A percentile compares a stretch with the other conserved stretches of the same genome.
Conservation (phyloP, 2,329 filamentous ascomycete genomes). For the Sporothrix brasiliensis region DNA sequence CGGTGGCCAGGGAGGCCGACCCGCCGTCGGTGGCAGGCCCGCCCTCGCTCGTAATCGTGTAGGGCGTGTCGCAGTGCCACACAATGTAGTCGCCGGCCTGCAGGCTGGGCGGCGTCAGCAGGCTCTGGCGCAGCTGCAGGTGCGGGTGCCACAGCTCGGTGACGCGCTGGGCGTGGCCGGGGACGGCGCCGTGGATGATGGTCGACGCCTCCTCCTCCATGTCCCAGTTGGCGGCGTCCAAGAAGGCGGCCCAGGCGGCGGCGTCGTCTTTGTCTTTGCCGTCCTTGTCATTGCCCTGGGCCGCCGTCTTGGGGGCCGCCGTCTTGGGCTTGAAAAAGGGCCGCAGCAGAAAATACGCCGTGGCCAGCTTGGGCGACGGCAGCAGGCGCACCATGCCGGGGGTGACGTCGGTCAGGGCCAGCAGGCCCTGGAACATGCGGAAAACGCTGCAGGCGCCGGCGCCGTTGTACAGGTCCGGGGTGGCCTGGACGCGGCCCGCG, state of each 20-base stretch:
- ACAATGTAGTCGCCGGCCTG: slow-evolving; percentile 61
- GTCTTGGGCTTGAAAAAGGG: slow-evolving; percentile 56
- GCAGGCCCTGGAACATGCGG: slow-evolving; percentile 61
- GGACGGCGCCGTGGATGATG: slow-evolving; percentile 61
- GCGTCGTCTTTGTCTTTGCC: not conserved
- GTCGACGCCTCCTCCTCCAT: slow-evolving; percentile 56
- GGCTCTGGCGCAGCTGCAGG: slow-evolving; percentile 55
- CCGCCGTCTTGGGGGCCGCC: slow-evolving; percentile 46
- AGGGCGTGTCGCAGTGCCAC: slow-evolving; percentile 62
- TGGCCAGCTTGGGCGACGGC: slow-evolving; percentile 53
- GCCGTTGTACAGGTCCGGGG: slow-evolving; percentile 61
- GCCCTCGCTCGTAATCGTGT: slow-evolving; percentile 57
- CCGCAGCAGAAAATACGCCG: slow-evolving; percentile 53
- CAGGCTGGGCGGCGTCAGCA: slow-evolving; percentile 59
- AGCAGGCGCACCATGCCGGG: slow-evolving; percentile 53
- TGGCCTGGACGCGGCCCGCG: slow-evolving; percentile 55
- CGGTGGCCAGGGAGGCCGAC: slow-evolving; percentile 38
- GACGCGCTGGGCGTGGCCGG: slow-evolving; percentile 60
- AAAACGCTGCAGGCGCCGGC: slow-evolving; percentile 61
- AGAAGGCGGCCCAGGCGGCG: slow-evolving; percentile 52
- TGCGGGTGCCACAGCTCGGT: slow-evolving; percentile 63
- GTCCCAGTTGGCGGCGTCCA: slow-evolving; percentile 51
- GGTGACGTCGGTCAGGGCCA: slow-evolving; percentile 57
- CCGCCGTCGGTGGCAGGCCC: too few relatives aligned
- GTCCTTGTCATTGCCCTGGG: too few relatives aligned